Conservation (phyloP, 345 rosid genomes). For the Viola odorata region DNA sequence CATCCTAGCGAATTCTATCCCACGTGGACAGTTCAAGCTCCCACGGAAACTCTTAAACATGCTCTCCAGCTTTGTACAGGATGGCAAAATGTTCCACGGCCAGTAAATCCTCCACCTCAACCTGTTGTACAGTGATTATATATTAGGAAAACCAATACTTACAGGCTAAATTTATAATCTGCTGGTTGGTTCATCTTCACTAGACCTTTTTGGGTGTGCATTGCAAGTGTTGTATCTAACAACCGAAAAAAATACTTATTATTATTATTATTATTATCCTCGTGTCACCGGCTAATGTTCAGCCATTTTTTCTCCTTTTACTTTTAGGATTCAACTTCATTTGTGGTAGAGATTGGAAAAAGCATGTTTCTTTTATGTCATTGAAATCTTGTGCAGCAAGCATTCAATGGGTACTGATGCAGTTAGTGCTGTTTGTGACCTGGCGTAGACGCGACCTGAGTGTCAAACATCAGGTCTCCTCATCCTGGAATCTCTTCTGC, state of each 20-base stretch:
- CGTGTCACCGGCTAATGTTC: no score
- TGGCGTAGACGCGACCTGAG: neutral
- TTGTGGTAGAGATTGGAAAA: no score
- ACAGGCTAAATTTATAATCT: neutral
- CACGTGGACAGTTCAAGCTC: conserved; percentile 65
- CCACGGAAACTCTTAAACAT: conserved; percentile 62
- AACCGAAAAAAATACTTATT: no score
- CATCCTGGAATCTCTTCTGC: neutral
- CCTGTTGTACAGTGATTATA: neutral
- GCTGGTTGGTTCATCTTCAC: neutral
- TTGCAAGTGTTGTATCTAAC: no score
- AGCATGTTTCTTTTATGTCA: neutral
- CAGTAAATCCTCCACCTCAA: conserved; percentile 33
- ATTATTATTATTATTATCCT: no score
- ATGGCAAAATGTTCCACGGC: conserved; percentile 58
- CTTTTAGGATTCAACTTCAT: no score
- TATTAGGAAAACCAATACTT: neutral
- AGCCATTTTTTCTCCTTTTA: no score
- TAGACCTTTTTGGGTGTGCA: neutral
- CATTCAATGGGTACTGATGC: neutral
- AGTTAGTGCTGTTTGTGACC: neutral
- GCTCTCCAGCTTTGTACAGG: conserved; percentile 68
- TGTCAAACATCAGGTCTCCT: neutral
- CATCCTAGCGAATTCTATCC: conserved; percentile 67
- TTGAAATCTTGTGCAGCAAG: neutral